Evolutionary conservation across 2,329 filamentous ascomycete species (phyloP).

Genomic region (Cephalotrichum gorgonifer): DNA sequence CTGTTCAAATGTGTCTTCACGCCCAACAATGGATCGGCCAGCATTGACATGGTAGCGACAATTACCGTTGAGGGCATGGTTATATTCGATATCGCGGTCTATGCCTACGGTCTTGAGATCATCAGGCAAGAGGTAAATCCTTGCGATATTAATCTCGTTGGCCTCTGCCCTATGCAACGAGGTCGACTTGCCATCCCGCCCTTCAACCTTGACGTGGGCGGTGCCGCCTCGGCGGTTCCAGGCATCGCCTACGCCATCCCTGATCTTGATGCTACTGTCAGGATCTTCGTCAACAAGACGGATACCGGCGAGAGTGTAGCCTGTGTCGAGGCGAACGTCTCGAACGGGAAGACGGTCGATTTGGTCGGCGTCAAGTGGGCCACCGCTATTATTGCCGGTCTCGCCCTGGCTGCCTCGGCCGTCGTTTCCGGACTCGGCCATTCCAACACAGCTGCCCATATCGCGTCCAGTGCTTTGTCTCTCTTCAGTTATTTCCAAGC

Average conservation of each 20-base stretch:
- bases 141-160: constrained; percentile 57
- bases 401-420: constrained; percentile 75
- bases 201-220: constrained; percentile 55
- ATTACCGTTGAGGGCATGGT: constrained; percentile 78
- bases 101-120: constrained; percentile 73
- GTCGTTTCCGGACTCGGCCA: constrained; percentile 85
- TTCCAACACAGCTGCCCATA: constrained; percentile 87
- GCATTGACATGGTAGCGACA: constrained; percentile 67
- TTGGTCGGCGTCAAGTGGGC: constrained; percentile 82
- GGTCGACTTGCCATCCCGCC: constrained; percentile 64
- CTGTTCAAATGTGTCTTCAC: constrained; percentile 80
- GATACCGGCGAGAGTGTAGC: constrained; percentile 55
- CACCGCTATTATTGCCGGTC: constrained; percentile 76
- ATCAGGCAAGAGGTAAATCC: constrained; percentile 62
- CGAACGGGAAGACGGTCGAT: constrained; percentile 88
- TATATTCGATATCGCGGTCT: constrained; percentile 62
- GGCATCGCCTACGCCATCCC: constrained; percentile 81
- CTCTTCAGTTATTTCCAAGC: constrained; percentile 92
- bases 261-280: constrained; percentile 79
- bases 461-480: constrained; percentile 88
- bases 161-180: constrained; percentile 84
- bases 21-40: constrained; percentile 61
- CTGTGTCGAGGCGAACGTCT: constrained; percentile 79
- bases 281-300: constrained; percentile 68
- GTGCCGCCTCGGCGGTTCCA: constrained; percentile 57